Conservation (phyloP, 2,329 filamentous ascomycete genomes). For the Xylaria sp. region DNA sequence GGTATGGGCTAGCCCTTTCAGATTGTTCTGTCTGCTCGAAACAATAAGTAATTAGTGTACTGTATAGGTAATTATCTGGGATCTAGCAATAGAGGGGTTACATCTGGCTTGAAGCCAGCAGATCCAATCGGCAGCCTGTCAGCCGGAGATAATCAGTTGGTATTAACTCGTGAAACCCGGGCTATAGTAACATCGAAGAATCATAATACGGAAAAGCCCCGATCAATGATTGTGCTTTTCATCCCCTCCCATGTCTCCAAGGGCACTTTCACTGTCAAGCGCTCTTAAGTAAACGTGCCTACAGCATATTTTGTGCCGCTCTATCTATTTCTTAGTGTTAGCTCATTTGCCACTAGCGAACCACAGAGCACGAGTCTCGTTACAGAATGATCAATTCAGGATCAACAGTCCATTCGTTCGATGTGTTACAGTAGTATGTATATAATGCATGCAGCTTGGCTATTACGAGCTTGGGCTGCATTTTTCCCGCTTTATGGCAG, state of each 20-base stretch:
- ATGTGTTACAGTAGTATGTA: slow-evolving; percentile 25
- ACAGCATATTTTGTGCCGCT: background rate
- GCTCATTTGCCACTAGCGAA: slow-evolving; percentile 14
- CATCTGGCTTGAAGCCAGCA: slow-evolving; percentile 18
- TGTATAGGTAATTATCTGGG: no score
- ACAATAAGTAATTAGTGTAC: background rate
- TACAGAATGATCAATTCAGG: slow-evolving; percentile 3
- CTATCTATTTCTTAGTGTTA: slow-evolving; percentile 1
- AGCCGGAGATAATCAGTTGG: background rate
- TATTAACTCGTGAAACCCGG: slow-evolving; percentile 11
- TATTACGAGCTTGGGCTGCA: slow-evolving; percentile 19
- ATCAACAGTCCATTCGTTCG: slow-evolving; percentile 7
- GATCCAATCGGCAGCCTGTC: background rate
- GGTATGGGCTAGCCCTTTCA: background rate
- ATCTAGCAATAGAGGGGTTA: background rate
- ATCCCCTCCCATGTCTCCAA: slow-evolving; percentile 20
- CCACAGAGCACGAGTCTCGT: slow-evolving; percentile 10
- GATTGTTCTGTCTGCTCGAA: background rate
- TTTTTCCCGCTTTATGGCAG: slow-evolving; percentile 2
- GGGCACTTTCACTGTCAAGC: slow-evolving; percentile 2
- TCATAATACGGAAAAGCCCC: slow-evolving; percentile 21
- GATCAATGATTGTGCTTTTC: slow-evolving; percentile 6
- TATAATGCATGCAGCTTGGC: slow-evolving; percentile 22
- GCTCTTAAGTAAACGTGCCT: background rate
- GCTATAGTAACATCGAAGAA: slow-evolving; percentile 18